These are phyloP conservation scores for Rhizopogon roseolus DNA, from an alignment of 768 basidiomycete genomes.

Conservation along the genomic window DNA sequence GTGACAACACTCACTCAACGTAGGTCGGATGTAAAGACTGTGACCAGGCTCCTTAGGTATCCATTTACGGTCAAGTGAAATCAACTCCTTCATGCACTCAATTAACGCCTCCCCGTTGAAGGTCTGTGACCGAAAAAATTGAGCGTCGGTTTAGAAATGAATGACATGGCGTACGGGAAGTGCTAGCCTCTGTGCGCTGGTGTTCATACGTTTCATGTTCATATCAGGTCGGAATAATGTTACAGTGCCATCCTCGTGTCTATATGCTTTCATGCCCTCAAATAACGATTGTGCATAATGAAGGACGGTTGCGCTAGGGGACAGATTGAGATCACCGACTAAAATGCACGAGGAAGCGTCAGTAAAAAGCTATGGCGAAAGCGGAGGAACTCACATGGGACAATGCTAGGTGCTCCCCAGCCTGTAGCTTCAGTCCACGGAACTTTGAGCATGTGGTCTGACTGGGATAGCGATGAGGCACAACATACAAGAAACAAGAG, in stretches of 20 bases:
- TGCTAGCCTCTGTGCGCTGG: slow-evolving; percentile 71
- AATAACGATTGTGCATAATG: slow-evolving; percentile 93
- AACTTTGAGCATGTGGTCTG: slow-evolving; percentile 83
- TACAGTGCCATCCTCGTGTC: slow-evolving; percentile 64
- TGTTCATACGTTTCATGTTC: slow-evolving; percentile 97
- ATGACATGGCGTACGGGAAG: slow-evolving; percentile 52
- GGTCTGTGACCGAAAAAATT: slow-evolving; percentile 35
- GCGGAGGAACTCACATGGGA: slow-evolving; percentile 58
- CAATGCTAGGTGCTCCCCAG: slow-evolving; percentile 81
- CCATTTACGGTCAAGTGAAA: slow-evolving; percentile 84
- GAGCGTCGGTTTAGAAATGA: background rate
- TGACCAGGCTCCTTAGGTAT: slow-evolving; percentile 84
- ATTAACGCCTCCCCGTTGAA: slow-evolving; percentile 76
- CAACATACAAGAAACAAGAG: slow-evolving; percentile 4
- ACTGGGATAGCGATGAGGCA: slow-evolving; percentile 34
- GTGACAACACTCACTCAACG: slow-evolving; percentile 44
- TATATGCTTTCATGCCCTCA: slow-evolving; percentile 95
- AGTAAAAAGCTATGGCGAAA: slow-evolving; percentile 1
- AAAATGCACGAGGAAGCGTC: slow-evolving; percentile 7
- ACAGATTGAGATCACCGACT: slow-evolving; percentile 20
- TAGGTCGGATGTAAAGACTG: slow-evolving; percentile 88
- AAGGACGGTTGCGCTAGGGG: slow-evolving; percentile 57
- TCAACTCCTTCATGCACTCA: slow-evolving; percentile 80
- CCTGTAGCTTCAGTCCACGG: slow-evolving; percentile 68
- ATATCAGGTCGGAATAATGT: slow-evolving; percentile 91